Percentiles rank a stretch among this genome's conserved stretches.
Evolutionary conservation across 2,329 filamentous ascomycete genomes (phyloP).

Genomic region (Parastagonospora nodorum): DNA sequence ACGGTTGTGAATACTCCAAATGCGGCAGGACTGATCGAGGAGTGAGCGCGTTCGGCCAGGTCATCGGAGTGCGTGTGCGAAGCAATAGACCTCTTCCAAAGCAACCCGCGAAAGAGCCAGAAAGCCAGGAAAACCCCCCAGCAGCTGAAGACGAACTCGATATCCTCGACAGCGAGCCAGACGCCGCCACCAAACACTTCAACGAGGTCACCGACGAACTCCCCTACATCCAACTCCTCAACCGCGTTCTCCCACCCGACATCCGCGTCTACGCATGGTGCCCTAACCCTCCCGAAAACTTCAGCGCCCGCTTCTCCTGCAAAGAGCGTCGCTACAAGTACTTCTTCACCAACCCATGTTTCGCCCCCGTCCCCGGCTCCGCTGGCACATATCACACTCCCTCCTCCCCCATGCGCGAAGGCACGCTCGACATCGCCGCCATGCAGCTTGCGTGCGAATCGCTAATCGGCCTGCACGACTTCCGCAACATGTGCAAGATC

Average conservation of each 20-base stretch:
- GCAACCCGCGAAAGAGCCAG: conserved; percentile 7
- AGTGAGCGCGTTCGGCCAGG: conserved; percentile 96
- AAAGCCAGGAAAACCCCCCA: conserved; percentile 1
- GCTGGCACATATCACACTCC: conserved; percentile 52
- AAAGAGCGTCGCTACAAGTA: conserved; percentile 91
- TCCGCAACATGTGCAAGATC: conserved; percentile 95
- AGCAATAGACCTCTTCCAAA: conserved; percentile 70
- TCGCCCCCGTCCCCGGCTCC: conserved; percentile 67
- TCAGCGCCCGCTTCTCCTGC: conserved; percentile 92
- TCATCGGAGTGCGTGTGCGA: conserved; percentile 80
- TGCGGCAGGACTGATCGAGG: conserved; percentile 92
- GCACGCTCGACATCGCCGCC: conserved; percentile 83
- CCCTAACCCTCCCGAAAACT: conserved; percentile 75
- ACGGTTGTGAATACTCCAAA: conserved; percentile 88
- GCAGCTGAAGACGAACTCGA: conserved; percentile 2
- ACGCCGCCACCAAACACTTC: conserved; percentile 49
- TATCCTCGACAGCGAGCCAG: conserved; percentile 11
- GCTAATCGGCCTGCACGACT: conserved; percentile 87
- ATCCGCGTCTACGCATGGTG: conserved; percentile 95
- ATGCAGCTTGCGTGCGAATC: conserved; percentile 83
- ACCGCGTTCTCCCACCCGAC: conserved; percentile 84
- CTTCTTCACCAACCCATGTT: conserved; percentile 96
- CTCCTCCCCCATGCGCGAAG: conserved; percentile 46
- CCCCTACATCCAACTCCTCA: conserved; percentile 80
- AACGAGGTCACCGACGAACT: conserved; percentile 80